Base-by-base conservation (phyloP, 83 land plant species). In the Larix sibirica region DNA sequence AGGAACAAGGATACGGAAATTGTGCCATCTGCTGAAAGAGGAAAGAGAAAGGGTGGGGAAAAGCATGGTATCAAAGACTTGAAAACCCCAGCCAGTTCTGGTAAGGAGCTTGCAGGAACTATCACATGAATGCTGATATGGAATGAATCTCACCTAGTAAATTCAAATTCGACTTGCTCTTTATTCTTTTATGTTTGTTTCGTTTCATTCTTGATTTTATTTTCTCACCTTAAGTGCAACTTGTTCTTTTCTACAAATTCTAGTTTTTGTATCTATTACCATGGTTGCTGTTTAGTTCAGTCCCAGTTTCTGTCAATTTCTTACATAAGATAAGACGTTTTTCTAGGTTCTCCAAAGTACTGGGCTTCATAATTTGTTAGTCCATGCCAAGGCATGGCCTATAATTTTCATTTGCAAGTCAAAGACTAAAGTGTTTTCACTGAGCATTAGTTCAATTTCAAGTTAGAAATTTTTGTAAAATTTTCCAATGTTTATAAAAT, bases 31-130 rank as follows among this genome's bases (percentile, higher is more conserved):
- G 42, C 77, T 44, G 77, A 44, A 74, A 20, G 47, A 74, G 77
- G 54, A 44, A 74, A 74, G 77, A 74, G 23, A 74, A 44, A n/a
- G 77, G 20, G 50, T 74, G 47, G 28, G 58, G 20, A 24, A 44
- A 40, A 44, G 24, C 77, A 44, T 74, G 77, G 56, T 12, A n/a
- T 3, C 47, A 74, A n/a, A 17, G 77, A 44, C 26, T n/a, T n/a
- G n/a, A 44, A n/a, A 73, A 42, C 26, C 42, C 77, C 77, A 40
- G 7, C 47, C 47, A 24, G 47, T 74, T n/a, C 77, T 74, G 77
- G 77, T 44, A 74, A n/a, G 77, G 21, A 42, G 56, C 77, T 74
- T 74, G 4, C 23, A 74, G 77, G 26, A 74, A 74, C 20, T 70
- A 20, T 44, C 23, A 44, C 47, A 23, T 42, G 40, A 74, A 42